Base-by-base conservation (phyloP, 306 rosid genomes). In the Rosa chinensis region DNA sequence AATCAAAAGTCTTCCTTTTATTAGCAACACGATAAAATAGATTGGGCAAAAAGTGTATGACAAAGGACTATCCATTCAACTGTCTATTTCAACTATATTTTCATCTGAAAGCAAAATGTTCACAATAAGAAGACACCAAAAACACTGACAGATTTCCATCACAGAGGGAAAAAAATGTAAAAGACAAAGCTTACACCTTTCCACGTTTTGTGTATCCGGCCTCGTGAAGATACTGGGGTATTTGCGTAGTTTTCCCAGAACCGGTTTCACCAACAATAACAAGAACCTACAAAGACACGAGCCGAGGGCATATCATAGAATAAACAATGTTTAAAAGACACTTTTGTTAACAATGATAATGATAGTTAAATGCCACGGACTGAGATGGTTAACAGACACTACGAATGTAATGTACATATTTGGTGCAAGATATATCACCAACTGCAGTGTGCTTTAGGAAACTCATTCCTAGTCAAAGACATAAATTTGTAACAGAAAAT, bases 261-360 rank as follows among this genome's bases (percentile, higher is more conserved):
- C 99, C 99, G 13, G 99, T 95, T 90, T 95, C 99, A 73, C 98
- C 98, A 73, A 95, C 98, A 69, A 95, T 95, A 62, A 95, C 93
- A 83, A 95, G 93, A 71, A 95, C 98, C 99, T 92, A 88, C 20
- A 76, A 81, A 61, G 59, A 62, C 45, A 82, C 11, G 72, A 80
- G 50, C 25, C 68, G 53, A 77, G 4, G 40, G 16, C 66, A 43
- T 45, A 66, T 72, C 21, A 55, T 12, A 35, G 56, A 39, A 61
- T 14, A 35, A 42, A 32, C 67, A 74, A 67, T 48, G 61, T 72
- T 73, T 35, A 35, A 59, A 43, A 72, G 23, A 16, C 39, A 20
- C 49, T 37, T n/a, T 56, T 12, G 47, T 35, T 73, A 37, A 55
- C 6, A 44, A 39, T 5, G 69, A 42, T 25, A 43, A 9, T 18